Conservation (phyloP, 192 early-diverging fungal genomes). For the Entrophospora sp. region DNA sequence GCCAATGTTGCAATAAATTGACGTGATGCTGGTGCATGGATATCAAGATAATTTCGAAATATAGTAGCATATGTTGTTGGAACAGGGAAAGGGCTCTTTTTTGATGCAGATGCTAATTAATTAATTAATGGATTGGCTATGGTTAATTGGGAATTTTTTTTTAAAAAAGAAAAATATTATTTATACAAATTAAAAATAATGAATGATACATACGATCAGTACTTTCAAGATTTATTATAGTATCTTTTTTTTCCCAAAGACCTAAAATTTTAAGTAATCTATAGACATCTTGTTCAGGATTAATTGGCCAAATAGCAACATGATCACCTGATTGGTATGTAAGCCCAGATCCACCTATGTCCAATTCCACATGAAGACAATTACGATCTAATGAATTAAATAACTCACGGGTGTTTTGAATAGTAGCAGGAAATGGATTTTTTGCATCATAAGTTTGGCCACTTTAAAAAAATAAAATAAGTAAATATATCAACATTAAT, state of each 20-base stretch:
- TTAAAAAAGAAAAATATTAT: neutral
- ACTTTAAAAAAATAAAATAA: slow-evolving; percentile 11
- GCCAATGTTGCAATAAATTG: slow-evolving; percentile 54
- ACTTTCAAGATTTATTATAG: slow-evolving; percentile 57
- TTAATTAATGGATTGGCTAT: neutral
- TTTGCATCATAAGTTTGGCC: slow-evolving; percentile 68
- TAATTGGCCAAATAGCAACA: slow-evolving; percentile 84
- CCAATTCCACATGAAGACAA: slow-evolving; percentile 92
- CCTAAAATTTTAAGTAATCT: slow-evolving; percentile 54
- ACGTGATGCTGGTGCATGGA: slow-evolving; percentile 64
- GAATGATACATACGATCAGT: slow-evolving; percentile 40
- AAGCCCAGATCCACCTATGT: slow-evolving; percentile 70
- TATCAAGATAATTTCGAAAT: slow-evolving; percentile 87
- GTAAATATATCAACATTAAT: too few relatives aligned
- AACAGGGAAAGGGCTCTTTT: slow-evolving; percentile 78
- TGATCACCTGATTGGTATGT: slow-evolving; percentile 92
- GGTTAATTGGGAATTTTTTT: slow-evolving; percentile 4
- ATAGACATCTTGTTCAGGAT: slow-evolving; percentile 70
- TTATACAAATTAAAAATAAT: neutral
- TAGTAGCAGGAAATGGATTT: slow-evolving; percentile 71
- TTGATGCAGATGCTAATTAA: slow-evolving; percentile 45
- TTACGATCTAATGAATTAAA: slow-evolving; percentile 66
- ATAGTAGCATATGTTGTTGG: slow-evolving; percentile 80
- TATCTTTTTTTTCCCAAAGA: slow-evolving; percentile 58
- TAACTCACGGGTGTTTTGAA: slow-evolving; percentile 55